Base-by-base conservation (phyloP, 371 early-diverging fungal species). In the Mortierella sp. region DNA sequence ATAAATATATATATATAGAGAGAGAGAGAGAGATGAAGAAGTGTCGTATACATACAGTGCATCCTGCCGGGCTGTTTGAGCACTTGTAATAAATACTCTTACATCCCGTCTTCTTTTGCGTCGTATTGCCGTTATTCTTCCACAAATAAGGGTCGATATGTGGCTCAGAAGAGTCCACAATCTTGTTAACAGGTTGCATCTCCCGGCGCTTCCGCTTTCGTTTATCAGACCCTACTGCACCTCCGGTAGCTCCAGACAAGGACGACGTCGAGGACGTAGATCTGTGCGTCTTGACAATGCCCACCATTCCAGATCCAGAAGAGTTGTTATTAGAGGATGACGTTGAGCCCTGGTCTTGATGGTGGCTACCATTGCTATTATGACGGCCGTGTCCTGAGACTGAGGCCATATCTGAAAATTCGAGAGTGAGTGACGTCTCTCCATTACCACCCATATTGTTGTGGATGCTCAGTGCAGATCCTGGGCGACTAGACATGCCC, bases 171-270 rank as follows among this genome's bases (percentile, higher is more conserved):
- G 91, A 90, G 51, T 91, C 91, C 14, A 91, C 88, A 62, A 90
- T 88, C 73, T 89, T 89, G 49, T 88, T 90, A 32, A 91, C 89
- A 9, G 91, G 89, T 61, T 90, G 90, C 90, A 91, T 91, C 72
- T 89, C 90, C 45, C 90, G 85, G 62, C 91, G 80, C 70, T 89
- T 86, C 24, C 90, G 86, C 70, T 88, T 88, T 28, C 87, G 73
- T 66, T 86, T 85, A n/a, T 71, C 67, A 51, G 74, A 78, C 49
- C 79, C 79, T 6, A 57, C 55, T 30, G 58, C 66, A 35, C 57
- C 66, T 14, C 14, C 64, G n/a, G 62, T 62, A 30, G 59, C 40
- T n/a, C 60, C 64, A 49, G 12, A 62, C 40, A 68, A 10, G 18
- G 74, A 68, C 11, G 68, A 68, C 37, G 61, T 66, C 26, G 75